These are phyloP conservation scores for Epichloe coenophiala DNA, from an alignment of 2,329 filamentous ascomycete genomes.

Conservation along the genomic window DNA sequence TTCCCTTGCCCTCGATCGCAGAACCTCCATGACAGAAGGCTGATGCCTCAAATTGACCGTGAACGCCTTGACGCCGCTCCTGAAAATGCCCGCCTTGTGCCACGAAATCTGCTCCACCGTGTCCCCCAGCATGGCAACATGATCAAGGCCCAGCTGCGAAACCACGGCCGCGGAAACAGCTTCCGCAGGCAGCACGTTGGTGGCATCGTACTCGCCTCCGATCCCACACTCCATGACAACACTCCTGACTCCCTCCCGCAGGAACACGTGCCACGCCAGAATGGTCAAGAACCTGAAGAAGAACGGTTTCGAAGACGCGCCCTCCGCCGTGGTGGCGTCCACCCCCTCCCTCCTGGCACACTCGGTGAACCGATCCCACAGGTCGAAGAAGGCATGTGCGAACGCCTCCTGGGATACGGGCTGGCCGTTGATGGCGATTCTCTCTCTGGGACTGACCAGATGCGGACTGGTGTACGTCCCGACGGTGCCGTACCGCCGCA, in stretches of 20 bases:
- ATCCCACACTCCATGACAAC: slow-evolving; percentile 90
- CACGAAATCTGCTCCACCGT: slow-evolving; percentile 73
- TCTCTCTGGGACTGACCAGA: slow-evolving; percentile 66
- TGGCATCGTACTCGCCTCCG: slow-evolving; percentile 85
- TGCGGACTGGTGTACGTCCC: slow-evolving; percentile 82
- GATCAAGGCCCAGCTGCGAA: slow-evolving; percentile 73
- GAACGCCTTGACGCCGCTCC: slow-evolving; percentile 35
- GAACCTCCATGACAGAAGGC: slow-evolving; percentile 33
- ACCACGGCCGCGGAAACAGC: slow-evolving; percentile 60
- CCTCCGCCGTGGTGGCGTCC: slow-evolving; percentile 30
- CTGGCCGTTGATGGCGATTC: slow-evolving; percentile 65
- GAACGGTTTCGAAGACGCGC: slow-evolving; percentile 59
- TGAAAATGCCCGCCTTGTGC: slow-evolving; percentile 87
- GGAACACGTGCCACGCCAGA: slow-evolving; percentile 73
- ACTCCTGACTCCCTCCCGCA: slow-evolving; percentile 59
- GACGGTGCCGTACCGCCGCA: slow-evolving; percentile 39
- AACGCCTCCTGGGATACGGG: slow-evolving; percentile 59
- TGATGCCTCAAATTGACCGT: slow-evolving; percentile 15
- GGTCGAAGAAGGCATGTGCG: slow-evolving; percentile 65
- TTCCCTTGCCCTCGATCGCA: slow-evolving; percentile 45
- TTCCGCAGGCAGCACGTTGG: slow-evolving; percentile 58
- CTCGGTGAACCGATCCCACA: slow-evolving; percentile 53
- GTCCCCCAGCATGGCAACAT: slow-evolving; percentile 64
- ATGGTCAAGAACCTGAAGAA: slow-evolving; percentile 90
- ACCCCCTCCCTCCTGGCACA: slow-evolving; percentile 21